Percentiles rank a stretch among this genome's conserved stretches.
These are phyloP conservation scores for Ophiocordyceps sinensis DNA, from an alignment of 2,329 filamentous ascomycete species.

Conservation along the genomic window DNA sequence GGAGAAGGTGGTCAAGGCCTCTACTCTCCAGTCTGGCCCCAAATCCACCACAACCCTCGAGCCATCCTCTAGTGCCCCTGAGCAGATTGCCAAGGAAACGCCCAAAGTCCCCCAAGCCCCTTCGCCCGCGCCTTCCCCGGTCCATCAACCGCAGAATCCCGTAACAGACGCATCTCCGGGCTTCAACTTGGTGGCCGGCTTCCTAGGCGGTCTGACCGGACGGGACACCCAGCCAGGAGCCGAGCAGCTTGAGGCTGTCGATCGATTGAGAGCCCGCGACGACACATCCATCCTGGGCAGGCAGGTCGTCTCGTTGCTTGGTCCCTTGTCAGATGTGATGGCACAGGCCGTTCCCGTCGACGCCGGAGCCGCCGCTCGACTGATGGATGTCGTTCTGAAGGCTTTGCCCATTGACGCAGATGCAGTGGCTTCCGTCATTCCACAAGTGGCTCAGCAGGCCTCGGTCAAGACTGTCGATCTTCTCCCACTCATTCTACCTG, in stretches of 20 bases:
- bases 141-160: too few relatives aligned
- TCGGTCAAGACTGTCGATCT: constrained; percentile 4
- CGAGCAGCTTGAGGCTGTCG: not conserved
- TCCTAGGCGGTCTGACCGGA: not conserved
- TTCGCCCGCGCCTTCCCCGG: not conserved
- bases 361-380: constrained; percentile 6
- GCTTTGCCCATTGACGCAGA: constrained; percentile 7
- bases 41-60: not conserved
- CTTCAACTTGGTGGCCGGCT: not conserved
- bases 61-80: not conserved
- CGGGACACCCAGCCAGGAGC: not conserved
- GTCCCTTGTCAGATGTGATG: constrained; percentile 7
- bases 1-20: constrained; percentile 1
- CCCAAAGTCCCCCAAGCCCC: not conserved
- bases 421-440: constrained; percentile 6
- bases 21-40: not conserved
- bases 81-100: not conserved
- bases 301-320: constrained; percentile 5
- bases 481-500: constrained; percentile 10
- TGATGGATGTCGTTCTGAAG: constrained; percentile 9
- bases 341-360: constrained; percentile 7
- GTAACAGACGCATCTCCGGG: too few relatives aligned
- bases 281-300: not conserved
- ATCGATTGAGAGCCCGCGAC: not conserved
- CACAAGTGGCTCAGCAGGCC: constrained; percentile 5